Percentiles rank a stretch among this genome's conserved stretches.
phyloP scores from a whole-genome alignment of 2,329 filamentous ascomycete genomes.

The Aphanocladium album region DNA sequence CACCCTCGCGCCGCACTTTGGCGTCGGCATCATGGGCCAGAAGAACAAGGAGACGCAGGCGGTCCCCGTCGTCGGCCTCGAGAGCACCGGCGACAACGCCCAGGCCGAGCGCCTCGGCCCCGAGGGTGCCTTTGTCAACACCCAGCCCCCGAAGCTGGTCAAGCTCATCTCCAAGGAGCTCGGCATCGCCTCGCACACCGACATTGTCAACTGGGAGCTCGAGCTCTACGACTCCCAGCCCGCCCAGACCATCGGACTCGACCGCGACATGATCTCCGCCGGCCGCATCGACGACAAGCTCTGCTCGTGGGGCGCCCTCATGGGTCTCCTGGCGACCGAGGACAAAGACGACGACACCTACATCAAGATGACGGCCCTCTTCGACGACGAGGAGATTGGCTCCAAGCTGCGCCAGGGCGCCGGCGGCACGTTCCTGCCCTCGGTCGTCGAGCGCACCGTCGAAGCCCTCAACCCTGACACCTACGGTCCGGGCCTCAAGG shows the following conservation, averaged over 20 bases:
- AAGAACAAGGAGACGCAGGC: conserved; percentile 88
- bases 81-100: conserved; percentile 55
- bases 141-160: conserved; percentile 81
- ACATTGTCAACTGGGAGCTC: conserved; percentile 92
- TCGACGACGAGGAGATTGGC: conserved; percentile 96
- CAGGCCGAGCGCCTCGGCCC: conserved; percentile 48
- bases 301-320: conserved; percentile 86
- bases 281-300: conserved; percentile 97
- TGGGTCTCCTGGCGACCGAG: conserved; percentile 69
- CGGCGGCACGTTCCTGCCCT: conserved; percentile 79
- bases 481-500: conserved; percentile 58
- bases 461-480: conserved; percentile 56
- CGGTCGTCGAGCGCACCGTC: conserved; percentile 73
- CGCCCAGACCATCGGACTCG: conserved; percentile 75
- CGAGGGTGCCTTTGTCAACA: conserved; percentile 67
- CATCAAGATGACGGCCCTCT: conserved; percentile 87
- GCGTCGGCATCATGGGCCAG: conserved; percentile 61
- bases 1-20: conserved; percentile 91
- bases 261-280: conserved; percentile 91
- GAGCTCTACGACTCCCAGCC: conserved; percentile 91
- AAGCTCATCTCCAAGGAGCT: conserved; percentile 75
- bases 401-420: conserved; percentile 87
- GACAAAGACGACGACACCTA: conserved; percentile 55
- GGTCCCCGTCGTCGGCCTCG: conserved; percentile 87
- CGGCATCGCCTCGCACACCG: conserved; percentile 62